Percentiles rank a stretch among this genome's conserved stretches.
phyloP scores from a whole-genome alignment of 73 alveolate species.

The Paramecium biaurelia region DNA sequence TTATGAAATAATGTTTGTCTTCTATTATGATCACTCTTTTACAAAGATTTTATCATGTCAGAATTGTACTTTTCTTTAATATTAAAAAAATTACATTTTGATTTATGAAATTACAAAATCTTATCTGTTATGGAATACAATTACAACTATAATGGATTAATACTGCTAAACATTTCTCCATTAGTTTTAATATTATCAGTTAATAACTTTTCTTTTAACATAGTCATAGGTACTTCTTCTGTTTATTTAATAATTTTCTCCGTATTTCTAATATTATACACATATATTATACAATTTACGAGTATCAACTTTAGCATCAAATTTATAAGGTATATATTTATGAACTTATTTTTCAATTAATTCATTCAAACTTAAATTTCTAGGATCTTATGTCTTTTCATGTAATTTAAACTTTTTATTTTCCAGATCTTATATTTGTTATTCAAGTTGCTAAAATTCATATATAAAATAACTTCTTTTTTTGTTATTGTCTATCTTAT shows the following conservation, averaged over 20 bases:
- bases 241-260: neutral
- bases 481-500: neutral
- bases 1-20: slow-evolving; percentile 46
- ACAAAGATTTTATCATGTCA: neutral
- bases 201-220: slow-evolving; percentile 17
- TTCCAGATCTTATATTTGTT: slow-evolving; percentile 29
- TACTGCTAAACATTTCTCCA: slow-evolving; percentile 14
- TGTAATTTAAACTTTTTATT: slow-evolving; percentile 44
- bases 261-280: neutral
- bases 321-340: slow-evolving; percentile 22
- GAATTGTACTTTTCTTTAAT: slow-evolving; percentile 1
- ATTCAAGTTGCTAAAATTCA: neutral
- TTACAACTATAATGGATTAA: slow-evolving; percentile 22
- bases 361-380: neutral
- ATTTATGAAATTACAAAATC: neutral
- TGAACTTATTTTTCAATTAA: neutral
- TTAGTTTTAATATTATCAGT: slow-evolving; percentile 7
- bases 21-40: slow-evolving; percentile 49
- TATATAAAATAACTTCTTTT: neutral
- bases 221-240: slow-evolving; percentile 33
- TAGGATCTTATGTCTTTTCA: neutral
- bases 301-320: slow-evolving; percentile 16
- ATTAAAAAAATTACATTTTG: slow-evolving; percentile 11
- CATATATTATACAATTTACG: neutral
- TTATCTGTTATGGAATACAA: slow-evolving; percentile 35